Evolutionary conservation across 768 basidiomycete genomes (phyloP), one percentile per base, ranked within the genome.

Genomic region (Pleurotus ostreatus): DNA sequence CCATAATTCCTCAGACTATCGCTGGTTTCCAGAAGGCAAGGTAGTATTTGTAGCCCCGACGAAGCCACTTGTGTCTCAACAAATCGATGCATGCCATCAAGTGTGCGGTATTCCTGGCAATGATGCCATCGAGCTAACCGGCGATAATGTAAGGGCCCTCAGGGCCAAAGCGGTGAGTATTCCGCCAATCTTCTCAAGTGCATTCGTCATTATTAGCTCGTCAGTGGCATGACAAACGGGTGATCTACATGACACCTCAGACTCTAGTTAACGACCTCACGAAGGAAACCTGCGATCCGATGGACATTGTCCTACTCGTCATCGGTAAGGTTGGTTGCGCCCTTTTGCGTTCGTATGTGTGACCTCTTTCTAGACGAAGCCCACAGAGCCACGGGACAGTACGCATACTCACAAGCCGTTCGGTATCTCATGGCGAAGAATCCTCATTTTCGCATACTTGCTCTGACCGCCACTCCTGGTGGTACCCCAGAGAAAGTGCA

Each of bases 191-290:
- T 46, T 41, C 48, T 39, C 37, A 43, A 37, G 16, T 26, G 7
- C 5, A 23, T 34, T 51, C 22, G 38, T 20, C 18, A 3, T 20
- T 39, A 18, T 13, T 5, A 3, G 2, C 38, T 39, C 39, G 8
- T 47, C 44, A 94, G 92, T 94, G 90, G 89, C 70, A 76, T 58
- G 80, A 86, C 63, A 93, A 92, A 65, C 78, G 93, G 0, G 84
- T 97, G 18, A 94, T 96, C 66, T 98, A 92, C 66, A 94, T 95
- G 85, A 98, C 95, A 0, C 94, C 95, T 0, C 97, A 98, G 66
- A 98, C 96, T 0, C 78, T 98, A 20, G 76, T 89, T 58, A 96
- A 96, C 58, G 97, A 99, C 66, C 74, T 98, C 18, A 71, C 70
- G 5, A 80, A 77, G 1, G 86, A 85, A 40, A 83, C 77, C 25